A percentile compares a stretch with the other conserved stretches of the same genome.
These are phyloP conservation scores for Aspergillus carlsbadensis DNA, from an alignment of 495 filamentous ascomycete genomes.

Conservation along the genomic window DNA sequence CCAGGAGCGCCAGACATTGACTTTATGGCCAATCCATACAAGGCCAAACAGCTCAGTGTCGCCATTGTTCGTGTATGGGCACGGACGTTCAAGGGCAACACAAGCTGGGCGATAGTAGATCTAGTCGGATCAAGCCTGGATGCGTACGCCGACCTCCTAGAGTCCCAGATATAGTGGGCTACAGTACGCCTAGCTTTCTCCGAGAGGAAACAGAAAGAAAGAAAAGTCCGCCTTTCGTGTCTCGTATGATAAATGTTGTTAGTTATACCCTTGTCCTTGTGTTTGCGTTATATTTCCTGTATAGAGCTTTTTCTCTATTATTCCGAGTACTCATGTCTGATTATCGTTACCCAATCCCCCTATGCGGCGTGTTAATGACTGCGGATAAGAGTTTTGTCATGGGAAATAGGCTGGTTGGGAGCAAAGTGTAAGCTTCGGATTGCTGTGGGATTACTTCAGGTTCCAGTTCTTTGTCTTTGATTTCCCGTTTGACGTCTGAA, in stretches of 20 bases:
- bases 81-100: conserved; percentile 53
- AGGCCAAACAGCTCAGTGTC: conserved; percentile 48
- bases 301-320: conserved; percentile 14
- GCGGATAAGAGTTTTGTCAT: too few relatives aligned
- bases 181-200: neutral
- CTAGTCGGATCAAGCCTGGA: conserved; percentile 48
- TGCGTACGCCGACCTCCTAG: conserved; percentile 43
- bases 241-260: conserved; percentile 10
- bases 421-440: too few relatives aligned
- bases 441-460: too few relatives aligned
- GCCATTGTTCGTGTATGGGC: conserved; percentile 55
- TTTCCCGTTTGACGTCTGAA: neutral
- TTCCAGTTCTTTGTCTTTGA: neutral
- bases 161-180: conserved; percentile 24
- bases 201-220: neutral
- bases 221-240: neutral
- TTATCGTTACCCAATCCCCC: neutral
- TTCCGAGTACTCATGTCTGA: neutral
- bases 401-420: too few relatives aligned
- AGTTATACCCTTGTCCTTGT: conserved; percentile 21
- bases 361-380: neutral
- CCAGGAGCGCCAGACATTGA: conserved; percentile 43
- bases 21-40: conserved; percentile 45
- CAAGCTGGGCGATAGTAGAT: conserved; percentile 55
- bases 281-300: conserved; percentile 14